Conservation (phyloP, 176 grass and related monocot genomes). For the Rhynchospora breviuscula region DNA sequence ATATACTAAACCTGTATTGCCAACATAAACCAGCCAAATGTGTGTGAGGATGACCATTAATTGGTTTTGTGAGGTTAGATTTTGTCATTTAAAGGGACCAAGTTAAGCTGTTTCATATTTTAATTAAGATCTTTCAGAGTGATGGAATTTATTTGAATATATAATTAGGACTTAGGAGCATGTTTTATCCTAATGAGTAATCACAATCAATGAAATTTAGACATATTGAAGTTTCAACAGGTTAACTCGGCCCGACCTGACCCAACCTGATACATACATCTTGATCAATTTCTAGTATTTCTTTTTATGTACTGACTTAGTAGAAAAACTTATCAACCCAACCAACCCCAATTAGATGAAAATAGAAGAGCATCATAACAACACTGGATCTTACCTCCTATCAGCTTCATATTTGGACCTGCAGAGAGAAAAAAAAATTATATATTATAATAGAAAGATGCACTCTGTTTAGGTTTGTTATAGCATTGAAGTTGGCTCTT, state of each 20-base stretch:
- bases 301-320: not conserved
- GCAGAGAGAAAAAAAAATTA: not conserved
- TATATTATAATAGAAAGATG: not conserved
- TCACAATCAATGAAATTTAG: too few relatives aligned
- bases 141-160: too few relatives aligned
- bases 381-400: constrained; percentile 8
- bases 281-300: not conserved
- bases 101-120: too few relatives aligned
- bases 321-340: not conserved
- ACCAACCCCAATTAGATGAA: not conserved
- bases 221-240: too few relatives aligned
- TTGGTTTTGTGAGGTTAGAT: too few relatives aligned
- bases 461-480: not conserved
- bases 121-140: too few relatives aligned
- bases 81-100: too few relatives aligned
- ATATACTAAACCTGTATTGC: not conserved
- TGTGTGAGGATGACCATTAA: too few relatives aligned
- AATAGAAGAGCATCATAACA: not conserved
- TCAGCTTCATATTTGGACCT: constrained; percentile 23
- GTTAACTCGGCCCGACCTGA: too few relatives aligned
- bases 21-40: not conserved
- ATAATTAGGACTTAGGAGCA: too few relatives aligned
- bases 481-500: not conserved
- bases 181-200: too few relatives aligned
- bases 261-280: too few relatives aligned